A percentile compares a stretch with the other conserved stretches of the same genome.
phyloP scores from a whole-genome alignment of 2,329 filamentous ascomycete species.

The Mycocentrospora acerina region DNA sequence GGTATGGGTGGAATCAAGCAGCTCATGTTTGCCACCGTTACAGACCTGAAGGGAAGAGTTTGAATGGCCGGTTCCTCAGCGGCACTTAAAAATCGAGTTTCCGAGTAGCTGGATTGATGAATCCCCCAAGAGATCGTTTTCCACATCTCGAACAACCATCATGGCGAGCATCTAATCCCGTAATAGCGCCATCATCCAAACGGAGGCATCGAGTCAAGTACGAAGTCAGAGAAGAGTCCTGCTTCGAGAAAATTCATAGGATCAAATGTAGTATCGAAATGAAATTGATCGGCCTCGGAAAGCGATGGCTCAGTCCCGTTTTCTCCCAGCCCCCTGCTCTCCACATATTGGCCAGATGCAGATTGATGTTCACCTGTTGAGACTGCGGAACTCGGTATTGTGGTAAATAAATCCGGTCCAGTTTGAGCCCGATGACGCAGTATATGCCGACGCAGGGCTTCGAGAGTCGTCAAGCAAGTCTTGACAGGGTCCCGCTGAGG shows the following conservation, averaged over 20 bases:
- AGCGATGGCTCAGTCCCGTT: too few species aligned
- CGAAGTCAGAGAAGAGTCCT: conserved; percentile 2
- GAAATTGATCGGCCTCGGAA: background rate
- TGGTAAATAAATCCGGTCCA: background rate
- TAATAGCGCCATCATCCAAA: too few species aligned
- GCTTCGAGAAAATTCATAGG: conserved; percentile 2
- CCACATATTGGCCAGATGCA: too few species aligned
- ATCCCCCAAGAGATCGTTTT: too few species aligned
- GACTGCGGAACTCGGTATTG: background rate
- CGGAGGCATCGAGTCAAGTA: too few species aligned
- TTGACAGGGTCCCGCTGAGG: conserved; percentile 6
- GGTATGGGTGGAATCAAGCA: conserved; percentile 67
- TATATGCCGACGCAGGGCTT: conserved; percentile 3
- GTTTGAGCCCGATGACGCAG: background rate
- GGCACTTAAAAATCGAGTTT: too few species aligned
- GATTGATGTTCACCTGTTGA: background rate
- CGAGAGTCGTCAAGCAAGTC: conserved; percentile 4
- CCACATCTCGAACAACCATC: too few species aligned
- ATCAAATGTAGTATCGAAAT: conserved; percentile 2
- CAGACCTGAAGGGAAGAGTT: conserved; percentile 57
- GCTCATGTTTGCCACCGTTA: conserved; percentile 81
- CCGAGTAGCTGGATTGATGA: too few species aligned
- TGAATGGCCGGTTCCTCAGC: background rate
- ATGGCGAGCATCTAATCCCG: too few species aligned
- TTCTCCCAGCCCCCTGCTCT: background rate